Percentiles rank a stretch among this genome's conserved stretches.
These are phyloP conservation scores for Tuctoria greenei DNA, from an alignment of 176 grass and related monocot species.

Conservation along the genomic window DNA sequence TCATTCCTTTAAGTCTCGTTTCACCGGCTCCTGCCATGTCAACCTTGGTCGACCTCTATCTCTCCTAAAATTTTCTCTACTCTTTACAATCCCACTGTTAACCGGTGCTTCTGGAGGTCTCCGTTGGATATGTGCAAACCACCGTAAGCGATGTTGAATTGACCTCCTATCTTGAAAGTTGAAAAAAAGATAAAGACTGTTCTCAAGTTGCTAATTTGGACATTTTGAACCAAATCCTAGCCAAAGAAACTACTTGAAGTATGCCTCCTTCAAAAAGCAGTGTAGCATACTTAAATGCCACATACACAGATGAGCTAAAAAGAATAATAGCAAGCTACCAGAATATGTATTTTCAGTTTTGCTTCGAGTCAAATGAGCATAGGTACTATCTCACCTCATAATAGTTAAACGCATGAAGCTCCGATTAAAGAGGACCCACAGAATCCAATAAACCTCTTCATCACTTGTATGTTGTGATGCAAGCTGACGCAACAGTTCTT, in stretches of 20 bases:
- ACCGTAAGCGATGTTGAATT: no score
- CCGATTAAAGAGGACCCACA: slow-evolving; percentile 78
- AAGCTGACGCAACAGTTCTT: slow-evolving; percentile 73
- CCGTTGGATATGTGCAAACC: no score
- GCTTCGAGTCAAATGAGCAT: slow-evolving; percentile 7
- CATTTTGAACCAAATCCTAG: not conserved
- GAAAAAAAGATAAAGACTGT: no score
- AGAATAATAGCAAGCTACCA: slow-evolving; percentile 4
- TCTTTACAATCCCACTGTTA: no score
- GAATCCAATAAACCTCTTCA: slow-evolving; percentile 82
- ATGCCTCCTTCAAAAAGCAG: slow-evolving; percentile 6
- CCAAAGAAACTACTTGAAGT: slow-evolving; percentile 10
- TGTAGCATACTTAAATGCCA: slow-evolving; percentile 25
- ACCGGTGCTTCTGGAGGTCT: no score
- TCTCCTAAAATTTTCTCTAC: no score
- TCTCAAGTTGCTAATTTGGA: slow-evolving; percentile 11
- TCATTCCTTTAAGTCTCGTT: no score
- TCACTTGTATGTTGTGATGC: slow-evolving; percentile 63
- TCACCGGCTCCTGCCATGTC: no score
- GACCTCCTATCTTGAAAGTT: no score
- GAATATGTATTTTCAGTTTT: slow-evolving; percentile 7
- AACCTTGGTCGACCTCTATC: no score
- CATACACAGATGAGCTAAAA: slow-evolving; percentile 23
- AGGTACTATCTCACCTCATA: slow-evolving; percentile 61
- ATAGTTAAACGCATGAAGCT: slow-evolving; percentile 46